Evolutionary conservation across 345 rosid species (phyloP), one percentile per base, ranked within the genome.

Genomic region (Capsella bursapastoris): DNA sequence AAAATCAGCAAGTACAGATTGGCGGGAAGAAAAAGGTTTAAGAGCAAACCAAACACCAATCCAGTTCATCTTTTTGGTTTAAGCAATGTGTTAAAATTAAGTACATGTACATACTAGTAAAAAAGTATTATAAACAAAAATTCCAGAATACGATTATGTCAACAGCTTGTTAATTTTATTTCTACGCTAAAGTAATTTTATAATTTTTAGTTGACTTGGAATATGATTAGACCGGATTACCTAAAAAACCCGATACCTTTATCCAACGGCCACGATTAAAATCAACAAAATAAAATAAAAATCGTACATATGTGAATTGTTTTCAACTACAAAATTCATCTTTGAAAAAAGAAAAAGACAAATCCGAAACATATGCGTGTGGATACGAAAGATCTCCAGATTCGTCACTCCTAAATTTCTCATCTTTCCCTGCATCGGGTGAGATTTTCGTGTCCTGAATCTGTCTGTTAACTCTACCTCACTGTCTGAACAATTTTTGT

Each of bases 351-450:
- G 50, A 65, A 3, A 65, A 56, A 65, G 29, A 73, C 40, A 64
- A 67, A 4, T 40, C 68, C 47, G 63, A 75, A 51, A 75, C 79
- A 75, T 72, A 67, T 61, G 74, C 74, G 60, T 61, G 64, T 60
- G 48, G 56, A 31, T 41, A 15, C 49, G 18, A 68, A 40, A 73
- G 71, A 73, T 73, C 77, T 73, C 50, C 60, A 62, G 52, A 53
- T 76, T 68, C 41, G 37, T 34, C 22, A n/a, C 56, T 31, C 37
- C 45, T 66, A 5, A 7, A 56, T 45, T 37, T 45, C 48, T 56
- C 43, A 9, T 37, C 58, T 40, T 66, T 27, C 27, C n/a, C 65
- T 66, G 1, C 70, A 11, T 61, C 62, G 59, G 59, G 79, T 76
- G 57, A 76, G 74, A 34, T 76, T 69, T 53, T 50, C 64, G 34